These are phyloP conservation scores for Vitis labrusca DNA, from an alignment of 164 flowering plant species.

Conservation along the genomic window DNA sequence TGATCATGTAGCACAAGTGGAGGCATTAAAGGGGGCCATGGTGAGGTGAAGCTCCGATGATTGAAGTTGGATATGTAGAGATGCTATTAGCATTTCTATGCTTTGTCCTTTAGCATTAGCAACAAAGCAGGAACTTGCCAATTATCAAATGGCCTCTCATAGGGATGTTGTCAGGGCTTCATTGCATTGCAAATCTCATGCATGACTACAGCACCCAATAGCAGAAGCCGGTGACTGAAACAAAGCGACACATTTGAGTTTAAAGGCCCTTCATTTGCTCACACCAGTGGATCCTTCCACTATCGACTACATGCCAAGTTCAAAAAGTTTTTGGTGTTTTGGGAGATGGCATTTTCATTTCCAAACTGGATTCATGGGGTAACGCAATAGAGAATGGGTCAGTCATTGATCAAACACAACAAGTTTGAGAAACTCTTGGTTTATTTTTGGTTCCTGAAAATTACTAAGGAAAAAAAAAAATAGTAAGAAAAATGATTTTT, in stretches of 20 bases:
- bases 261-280: constrained; percentile 1
- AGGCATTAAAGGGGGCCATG: too few species aligned
- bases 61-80: background rate
- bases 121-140: background rate
- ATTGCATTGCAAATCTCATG: background rate
- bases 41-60: background rate
- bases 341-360: constrained; percentile 14
- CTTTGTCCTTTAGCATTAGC: background rate
- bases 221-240: background rate
- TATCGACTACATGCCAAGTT: background rate
- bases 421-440: constrained; percentile 9
- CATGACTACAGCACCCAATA: background rate
- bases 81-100: background rate
- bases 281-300: background rate
- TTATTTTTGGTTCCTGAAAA: too few species aligned
- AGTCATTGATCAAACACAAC: background rate
- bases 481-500: too few species aligned
- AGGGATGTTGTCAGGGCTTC: constrained; percentile 7
- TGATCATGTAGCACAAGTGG: too few species aligned
- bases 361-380: constrained; percentile 30
- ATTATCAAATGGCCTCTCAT: constrained; percentile 3
- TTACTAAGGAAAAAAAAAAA: too few species aligned
- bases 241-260: constrained; percentile 1
- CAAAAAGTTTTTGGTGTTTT: constrained; percentile 1
- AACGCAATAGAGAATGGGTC: constrained; percentile 15